Conservation (phyloP, 345 rosid species). For the Eucalyptus decipiens region DNA sequence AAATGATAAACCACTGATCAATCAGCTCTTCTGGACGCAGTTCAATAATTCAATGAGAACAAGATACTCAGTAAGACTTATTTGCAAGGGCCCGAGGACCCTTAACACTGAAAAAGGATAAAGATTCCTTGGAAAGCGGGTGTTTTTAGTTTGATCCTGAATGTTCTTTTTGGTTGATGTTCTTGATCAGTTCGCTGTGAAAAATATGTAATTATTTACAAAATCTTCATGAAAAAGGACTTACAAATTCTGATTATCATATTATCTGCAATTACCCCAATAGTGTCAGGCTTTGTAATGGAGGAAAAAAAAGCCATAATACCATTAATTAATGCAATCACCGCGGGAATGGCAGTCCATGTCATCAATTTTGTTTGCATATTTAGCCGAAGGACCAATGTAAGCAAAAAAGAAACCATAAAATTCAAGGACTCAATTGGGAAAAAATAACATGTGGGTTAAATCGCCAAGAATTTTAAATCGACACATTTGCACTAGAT, state of each 20-base stretch:
- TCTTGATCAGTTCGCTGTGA: neutral
- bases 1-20: neutral
- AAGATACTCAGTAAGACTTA: neutral
- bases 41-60: neutral
- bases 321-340: neutral
- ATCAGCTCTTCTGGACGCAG: neutral
- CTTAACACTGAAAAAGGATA: neutral
- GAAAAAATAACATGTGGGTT: neutral
- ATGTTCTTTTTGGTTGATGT: neutral
- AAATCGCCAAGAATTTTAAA: neutral
- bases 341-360: neutral
- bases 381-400: neutral
- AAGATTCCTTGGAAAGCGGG: neutral
- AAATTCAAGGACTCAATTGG: neutral
- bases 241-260: neutral
- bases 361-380: neutral
- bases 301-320: neutral
- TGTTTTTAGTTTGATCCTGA: neutral
- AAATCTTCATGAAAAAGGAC: neutral
- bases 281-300: neutral
- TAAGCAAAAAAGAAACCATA: no score
- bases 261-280: neutral
- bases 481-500: no score
- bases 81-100: neutral
- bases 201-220: neutral